Conservation (phyloP, 2,329 filamentous ascomycete species). For the Zarea fungicola region DNA sequence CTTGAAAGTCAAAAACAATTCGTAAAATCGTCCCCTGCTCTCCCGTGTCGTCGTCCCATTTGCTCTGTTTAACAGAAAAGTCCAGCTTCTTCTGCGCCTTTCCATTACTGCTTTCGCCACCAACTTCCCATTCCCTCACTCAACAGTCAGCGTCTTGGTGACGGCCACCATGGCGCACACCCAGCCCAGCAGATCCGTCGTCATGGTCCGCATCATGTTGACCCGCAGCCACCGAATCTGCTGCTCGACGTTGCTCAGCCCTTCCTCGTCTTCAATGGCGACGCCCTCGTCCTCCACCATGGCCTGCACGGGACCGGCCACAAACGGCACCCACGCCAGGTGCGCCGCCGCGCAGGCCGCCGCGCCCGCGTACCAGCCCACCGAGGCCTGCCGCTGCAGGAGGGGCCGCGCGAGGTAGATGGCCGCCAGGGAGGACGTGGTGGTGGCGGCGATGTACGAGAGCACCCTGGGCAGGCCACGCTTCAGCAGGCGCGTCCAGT, state of each 20-base stretch:
- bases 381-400: slow-evolving; percentile 22
- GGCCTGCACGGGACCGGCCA: slow-evolving; percentile 27
- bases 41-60: no score
- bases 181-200: slow-evolving; percentile 31
- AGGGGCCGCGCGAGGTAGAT: slow-evolving; percentile 20
- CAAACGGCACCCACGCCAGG: slow-evolving; percentile 28
- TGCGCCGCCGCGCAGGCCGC: slow-evolving; percentile 28
- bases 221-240: slow-evolving; percentile 27
- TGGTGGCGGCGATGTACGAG: slow-evolving; percentile 30
- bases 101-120: background rate
- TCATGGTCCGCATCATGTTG: slow-evolving; percentile 28
- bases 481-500: slow-evolving; percentile 38
- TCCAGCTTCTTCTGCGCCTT: background rate
- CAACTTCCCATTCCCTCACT: background rate
- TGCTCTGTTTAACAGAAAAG: no score
- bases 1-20: no score
- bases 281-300: slow-evolving; percentile 23
- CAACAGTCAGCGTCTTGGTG: slow-evolving; percentile 20
- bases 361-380: slow-evolving; percentile 28
- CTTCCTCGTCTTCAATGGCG: slow-evolving; percentile 15
- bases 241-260: slow-evolving; percentile 23
- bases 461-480: slow-evolving; percentile 29
- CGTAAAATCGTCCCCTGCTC: no score
- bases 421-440: slow-evolving; percentile 23
- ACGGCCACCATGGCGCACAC: slow-evolving; percentile 27